Percentiles rank a stretch among this genome's conserved stretches.
phyloP scores from a whole-genome alignment of 177 flowering plant species.

The Vitis hybrid region DNA sequence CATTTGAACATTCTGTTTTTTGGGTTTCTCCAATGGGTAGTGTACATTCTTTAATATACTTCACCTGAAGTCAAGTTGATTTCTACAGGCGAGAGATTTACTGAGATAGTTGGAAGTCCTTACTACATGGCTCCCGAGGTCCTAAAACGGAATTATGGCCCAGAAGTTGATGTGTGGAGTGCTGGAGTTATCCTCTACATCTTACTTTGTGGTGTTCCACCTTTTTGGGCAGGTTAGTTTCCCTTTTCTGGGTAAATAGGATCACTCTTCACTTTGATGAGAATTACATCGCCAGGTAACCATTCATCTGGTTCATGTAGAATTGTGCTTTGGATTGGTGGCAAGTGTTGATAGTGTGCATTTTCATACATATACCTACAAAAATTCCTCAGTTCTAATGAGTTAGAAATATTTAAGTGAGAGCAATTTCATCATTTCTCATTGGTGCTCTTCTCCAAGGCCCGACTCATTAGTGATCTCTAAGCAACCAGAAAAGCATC shows the following conservation, averaged over 20 bases:
- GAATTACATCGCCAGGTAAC: not conserved
- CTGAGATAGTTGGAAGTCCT: conserved; percentile 96
- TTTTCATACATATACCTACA: too few relatives aligned
- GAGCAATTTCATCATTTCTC: too few relatives aligned
- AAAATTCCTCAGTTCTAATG: too few relatives aligned
- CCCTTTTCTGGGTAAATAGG: not conserved
- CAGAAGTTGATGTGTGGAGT: conserved; percentile 98
- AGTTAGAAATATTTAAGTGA: too few relatives aligned
- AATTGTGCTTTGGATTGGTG: too few relatives aligned
- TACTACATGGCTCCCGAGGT: conserved; percentile 99
- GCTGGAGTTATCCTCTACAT: conserved; percentile 97
- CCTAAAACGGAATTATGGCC: conserved; percentile 87
- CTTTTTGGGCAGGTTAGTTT: conserved; percentile 95
- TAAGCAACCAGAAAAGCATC: too few relatives aligned
- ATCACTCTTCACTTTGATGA: not conserved
- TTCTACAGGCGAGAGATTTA: conserved; percentile 68
- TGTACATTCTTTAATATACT: not conserved
- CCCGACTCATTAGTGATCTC: too few relatives aligned
- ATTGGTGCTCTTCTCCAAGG: too few relatives aligned
- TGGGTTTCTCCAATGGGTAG: not conserved
- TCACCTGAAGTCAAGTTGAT: conserved; percentile 10
- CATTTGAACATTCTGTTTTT: not conserved
- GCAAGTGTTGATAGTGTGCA: too few relatives aligned
- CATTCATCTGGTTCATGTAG: not conserved
- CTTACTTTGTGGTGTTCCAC: conserved; percentile 93